Percentiles rank a stretch among this genome's conserved stretches.
Conservation (phyloP, 75 land plant species). For the Cunninghamia lanceolata region DNA sequence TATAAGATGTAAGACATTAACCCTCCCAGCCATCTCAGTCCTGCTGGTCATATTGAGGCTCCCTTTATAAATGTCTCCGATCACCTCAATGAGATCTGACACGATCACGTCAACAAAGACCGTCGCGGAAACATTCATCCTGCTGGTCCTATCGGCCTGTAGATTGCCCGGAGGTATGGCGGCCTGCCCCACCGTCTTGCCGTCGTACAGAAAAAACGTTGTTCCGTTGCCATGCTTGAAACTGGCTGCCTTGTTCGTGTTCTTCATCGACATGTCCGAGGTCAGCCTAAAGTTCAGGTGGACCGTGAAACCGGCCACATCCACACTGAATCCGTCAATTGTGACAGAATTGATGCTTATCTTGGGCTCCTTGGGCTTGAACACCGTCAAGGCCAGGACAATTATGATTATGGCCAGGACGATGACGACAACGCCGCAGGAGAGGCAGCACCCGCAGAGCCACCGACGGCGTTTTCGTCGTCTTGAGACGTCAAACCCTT, state of each 20-base stretch:
- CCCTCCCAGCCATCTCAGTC: slow-evolving; percentile 31
- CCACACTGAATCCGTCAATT: no score
- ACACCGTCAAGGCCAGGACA: slow-evolving; percentile 39
- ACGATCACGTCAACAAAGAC: slow-evolving; percentile 18
- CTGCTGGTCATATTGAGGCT: slow-evolving; percentile 14
- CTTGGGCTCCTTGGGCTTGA: slow-evolving; percentile 37
- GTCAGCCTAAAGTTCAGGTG: no score
- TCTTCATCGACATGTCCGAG: no score
- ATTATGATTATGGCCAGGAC: slow-evolving; percentile 22
- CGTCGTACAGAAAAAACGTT: slow-evolving; percentile 20
- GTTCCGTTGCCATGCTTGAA: no score
- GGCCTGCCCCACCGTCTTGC: slow-evolving; percentile 21
- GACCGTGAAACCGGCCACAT: no score
- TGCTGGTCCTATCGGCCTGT: slow-evolving; percentile 17
- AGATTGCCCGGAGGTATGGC: slow-evolving; percentile 22
- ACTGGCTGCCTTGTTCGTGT: no score
- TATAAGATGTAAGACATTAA: slow-evolving; percentile 28
- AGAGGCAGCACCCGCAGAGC: not conserved
- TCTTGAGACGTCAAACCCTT: not conserved
- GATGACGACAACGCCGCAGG: not conserved
- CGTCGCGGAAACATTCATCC: slow-evolving; percentile 22
- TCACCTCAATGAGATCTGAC: not conserved
- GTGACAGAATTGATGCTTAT: slow-evolving; percentile 19
- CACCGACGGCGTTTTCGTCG: slow-evolving; percentile 7
- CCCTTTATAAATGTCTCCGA: slow-evolving; percentile 17